Base-by-base conservation (phyloP, 805 yeast genomes). In the Metschnikowia reukaufii region DNA sequence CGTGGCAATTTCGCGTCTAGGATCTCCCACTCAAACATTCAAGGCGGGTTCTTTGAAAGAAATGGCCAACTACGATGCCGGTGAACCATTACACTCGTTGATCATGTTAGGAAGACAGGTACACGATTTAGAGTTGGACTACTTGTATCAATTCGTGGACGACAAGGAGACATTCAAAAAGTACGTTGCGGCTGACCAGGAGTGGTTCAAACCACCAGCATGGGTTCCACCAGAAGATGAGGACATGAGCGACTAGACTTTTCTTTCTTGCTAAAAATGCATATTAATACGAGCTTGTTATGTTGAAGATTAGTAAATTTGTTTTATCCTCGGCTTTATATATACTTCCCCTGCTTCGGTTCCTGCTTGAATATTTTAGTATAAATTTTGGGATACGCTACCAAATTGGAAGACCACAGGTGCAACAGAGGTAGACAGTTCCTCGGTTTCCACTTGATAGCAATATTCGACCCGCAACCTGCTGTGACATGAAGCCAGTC, bases 41-140 rank as follows among this genome's bases (percentile, higher is more conserved):
- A 83, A 85, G 59, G 92, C 97, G 6, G 98, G 85, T 4, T 86
- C 96, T 15, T 76, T 92, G 50, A 66, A 77, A 53, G 88, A 92
- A 59, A 72, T 92, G 63, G 77, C 88, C 6, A 79, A 81, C 40
- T 90, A 88, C 61, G 97, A 91, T 54, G 81, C 95, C 10, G 99
- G 99, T 36, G 96, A 83, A 60, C 99, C 99, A 23, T 73, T 92
- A 57, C 99, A 92, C 65, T 88, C 98, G 8, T 77, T 92, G 58
- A 83, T 92, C 41, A 83, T 92, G 70, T 74, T 92, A 44, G 99
- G 99, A 19, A 81, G 95, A 78, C 92, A 84, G 70, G 91, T 90
- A 19, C 99, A 92, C 61, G 98, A 92, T 51, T 77, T 92, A 49
- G 99, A 92, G 65, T 67, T 88, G 57, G 97, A 91, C 56, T 92